These are phyloP conservation scores for Craterostigma plantagineum DNA, from an alignment of 257 asterid species.

Conservation along the genomic window DNA sequence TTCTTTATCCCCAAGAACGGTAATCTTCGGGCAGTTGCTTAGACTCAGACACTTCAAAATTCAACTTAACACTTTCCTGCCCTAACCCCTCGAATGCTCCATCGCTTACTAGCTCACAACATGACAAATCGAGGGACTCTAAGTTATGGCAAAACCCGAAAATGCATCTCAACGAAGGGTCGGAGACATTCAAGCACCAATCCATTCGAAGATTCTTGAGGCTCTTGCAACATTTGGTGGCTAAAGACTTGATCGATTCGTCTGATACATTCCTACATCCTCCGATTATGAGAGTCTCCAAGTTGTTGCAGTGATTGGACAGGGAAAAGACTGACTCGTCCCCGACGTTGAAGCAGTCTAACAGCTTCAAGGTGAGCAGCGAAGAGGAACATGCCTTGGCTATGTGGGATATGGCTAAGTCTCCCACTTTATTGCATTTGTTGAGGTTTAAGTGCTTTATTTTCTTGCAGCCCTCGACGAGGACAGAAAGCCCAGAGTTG, in stretches of 20 bases:
- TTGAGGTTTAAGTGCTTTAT: conserved; percentile 53
- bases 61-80: conserved; percentile 20
- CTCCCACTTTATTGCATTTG: conserved; percentile 71
- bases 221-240: conserved; percentile 33
- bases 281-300: conserved; percentile 62
- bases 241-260: conserved; percentile 48
- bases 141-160: conserved; percentile 45
- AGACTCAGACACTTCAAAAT: conserved; percentile 47
- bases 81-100: conserved; percentile 60
- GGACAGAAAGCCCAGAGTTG: conserved; percentile 54
- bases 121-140: conserved; percentile 79
- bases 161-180: conserved; percentile 34
- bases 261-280: conserved; percentile 68
- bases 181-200: conserved; percentile 79
- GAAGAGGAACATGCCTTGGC: conserved; percentile 52
- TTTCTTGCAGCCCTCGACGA: conserved; percentile 59
- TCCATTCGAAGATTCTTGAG: conserved; percentile 81
- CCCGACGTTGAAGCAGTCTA: conserved; percentile 70
- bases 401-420: conserved; percentile 38
- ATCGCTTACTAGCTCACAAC: conserved; percentile 81
- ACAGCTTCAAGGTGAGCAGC: conserved; percentile 41
- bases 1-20: conserved; percentile 43
- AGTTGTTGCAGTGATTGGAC: conserved; percentile 42
- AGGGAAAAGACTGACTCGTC: conserved; percentile 46
- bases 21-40: conserved; percentile 66